phyloP scores from a whole-genome alignment of 306 rosid species.

The Herpetospermum pedunculosum region DNA sequence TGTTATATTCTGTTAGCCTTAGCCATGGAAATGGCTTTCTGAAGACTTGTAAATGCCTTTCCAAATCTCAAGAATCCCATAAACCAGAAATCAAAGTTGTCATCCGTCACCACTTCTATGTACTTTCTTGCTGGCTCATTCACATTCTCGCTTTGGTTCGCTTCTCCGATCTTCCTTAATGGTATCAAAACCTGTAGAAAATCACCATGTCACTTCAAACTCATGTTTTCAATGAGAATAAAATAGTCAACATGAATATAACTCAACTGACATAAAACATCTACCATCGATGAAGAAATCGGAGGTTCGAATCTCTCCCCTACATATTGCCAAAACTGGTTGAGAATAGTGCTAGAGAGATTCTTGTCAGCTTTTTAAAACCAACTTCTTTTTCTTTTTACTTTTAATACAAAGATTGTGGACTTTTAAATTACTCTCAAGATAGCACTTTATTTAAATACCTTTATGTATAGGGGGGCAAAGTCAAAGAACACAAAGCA shows the following conservation, averaged over 20 bases:
- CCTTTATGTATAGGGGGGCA: neutral
- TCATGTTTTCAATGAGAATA: neutral
- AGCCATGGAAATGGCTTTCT: slow-evolving; percentile 46
- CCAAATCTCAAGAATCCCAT: slow-evolving; percentile 68
- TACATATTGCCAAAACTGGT: too few species aligned
- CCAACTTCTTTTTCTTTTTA: neutral
- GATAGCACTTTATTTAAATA: neutral
- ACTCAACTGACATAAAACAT: too few species aligned
- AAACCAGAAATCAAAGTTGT: slow-evolving; percentile 75
- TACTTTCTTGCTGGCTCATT: slow-evolving; percentile 50
- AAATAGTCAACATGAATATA: too few species aligned
- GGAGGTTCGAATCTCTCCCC: too few species aligned
- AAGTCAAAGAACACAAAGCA: neutral
- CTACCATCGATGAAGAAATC: too few species aligned
- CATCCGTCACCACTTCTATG: slow-evolving; percentile 52
- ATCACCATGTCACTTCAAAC: neutral
- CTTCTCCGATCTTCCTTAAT: slow-evolving; percentile 39
- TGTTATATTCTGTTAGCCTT: slow-evolving; percentile 9
- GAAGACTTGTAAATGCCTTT: slow-evolving; percentile 53
- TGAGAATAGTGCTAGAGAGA: neutral
- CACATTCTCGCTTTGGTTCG: slow-evolving; percentile 40
- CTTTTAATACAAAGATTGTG: neutral
- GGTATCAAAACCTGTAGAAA: slow-evolving; percentile 61
- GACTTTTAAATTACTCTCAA: neutral
- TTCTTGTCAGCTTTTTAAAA: neutral